phyloP scores from a whole-genome alignment of 495 filamentous ascomycete species.

The Bacidia gigantensis region DNA sequence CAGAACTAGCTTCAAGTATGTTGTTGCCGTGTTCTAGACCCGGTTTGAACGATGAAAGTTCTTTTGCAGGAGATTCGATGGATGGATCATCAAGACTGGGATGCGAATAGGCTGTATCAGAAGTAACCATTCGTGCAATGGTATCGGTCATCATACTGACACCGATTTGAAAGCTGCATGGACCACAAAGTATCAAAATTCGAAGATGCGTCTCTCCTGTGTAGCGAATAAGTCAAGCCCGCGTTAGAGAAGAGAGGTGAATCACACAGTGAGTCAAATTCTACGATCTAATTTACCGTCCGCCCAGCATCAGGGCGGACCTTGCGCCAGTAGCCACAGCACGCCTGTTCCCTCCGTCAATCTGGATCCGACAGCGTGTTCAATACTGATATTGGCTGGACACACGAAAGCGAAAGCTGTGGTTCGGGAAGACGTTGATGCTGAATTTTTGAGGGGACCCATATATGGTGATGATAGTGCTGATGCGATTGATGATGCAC shows the following conservation, averaged over 20 bases:
- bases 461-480: constrained; percentile 15
- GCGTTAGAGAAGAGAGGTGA: background rate
- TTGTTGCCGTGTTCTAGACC: no score
- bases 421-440: background rate
- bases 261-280: background rate
- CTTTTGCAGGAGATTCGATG: no score
- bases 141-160: background rate
- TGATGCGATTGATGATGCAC: no score
- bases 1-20: no score
- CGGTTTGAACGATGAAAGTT: no score
- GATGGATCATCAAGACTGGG: background rate
- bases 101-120: background rate
- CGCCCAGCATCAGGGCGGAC: constrained; percentile 47
- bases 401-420: background rate
- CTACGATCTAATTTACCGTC: constrained; percentile 34
- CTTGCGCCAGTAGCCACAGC: constrained; percentile 39
- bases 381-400: background rate
- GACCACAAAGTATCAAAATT: background rate
- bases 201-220: no score
- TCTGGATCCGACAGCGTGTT: background rate
- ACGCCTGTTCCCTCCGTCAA: constrained; percentile 14
- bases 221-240: no score
- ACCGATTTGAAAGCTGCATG: background rate
- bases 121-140: background rate
- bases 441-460: constrained; percentile 11